These are phyloP conservation scores for Fusarium continuum DNA, from an alignment of 2,329 filamentous ascomycete genomes.

Conservation along the genomic window DNA sequence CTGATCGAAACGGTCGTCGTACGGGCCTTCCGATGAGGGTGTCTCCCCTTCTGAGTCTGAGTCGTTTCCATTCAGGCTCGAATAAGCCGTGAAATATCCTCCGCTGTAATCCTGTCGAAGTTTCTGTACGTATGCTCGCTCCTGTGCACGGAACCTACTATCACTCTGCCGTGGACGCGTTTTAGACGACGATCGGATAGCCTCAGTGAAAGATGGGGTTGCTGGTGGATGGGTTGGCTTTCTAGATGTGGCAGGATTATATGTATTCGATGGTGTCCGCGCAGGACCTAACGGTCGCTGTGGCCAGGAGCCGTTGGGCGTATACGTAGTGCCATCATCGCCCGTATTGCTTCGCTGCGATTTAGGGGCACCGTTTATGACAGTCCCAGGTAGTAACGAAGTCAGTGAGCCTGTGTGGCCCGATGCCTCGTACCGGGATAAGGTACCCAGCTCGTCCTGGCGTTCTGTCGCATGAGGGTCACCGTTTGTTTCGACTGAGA, in stretches of 20 bases:
- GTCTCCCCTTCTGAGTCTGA: slow-evolving; percentile 93
- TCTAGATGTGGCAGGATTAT: slow-evolving; percentile 73
- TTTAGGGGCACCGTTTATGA: slow-evolving; percentile 55
- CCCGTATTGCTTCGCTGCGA: slow-evolving; percentile 51
- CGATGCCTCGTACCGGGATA: slow-evolving; percentile 56
- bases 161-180: slow-evolving; percentile 59
- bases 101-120: slow-evolving; percentile 75
- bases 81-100: slow-evolving; percentile 79
- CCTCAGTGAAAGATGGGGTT: slow-evolving; percentile 55
- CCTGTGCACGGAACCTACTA: slow-evolving; percentile 67
- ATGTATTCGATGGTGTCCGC: slow-evolving; percentile 81
- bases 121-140: slow-evolving; percentile 93
- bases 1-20: slow-evolving; percentile 88
- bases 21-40: slow-evolving; percentile 82
- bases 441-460: slow-evolving; percentile 58
- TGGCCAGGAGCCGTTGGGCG: slow-evolving; percentile 54
- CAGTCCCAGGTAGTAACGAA: slow-evolving; percentile 52
- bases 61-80: slow-evolving; percentile 69
- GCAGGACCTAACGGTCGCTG: slow-evolving; percentile 75
- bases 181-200: slow-evolving; percentile 62
- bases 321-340: slow-evolving; percentile 42
- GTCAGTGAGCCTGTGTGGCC: slow-evolving; percentile 54
- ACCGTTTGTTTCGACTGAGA: slow-evolving; percentile 41
- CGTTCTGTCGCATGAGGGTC: slow-evolving; percentile 59
- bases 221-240: slow-evolving; percentile 54